Conservation (phyloP, 768 basidiomycete species). For the Pleurotus pulmonarius region DNA sequence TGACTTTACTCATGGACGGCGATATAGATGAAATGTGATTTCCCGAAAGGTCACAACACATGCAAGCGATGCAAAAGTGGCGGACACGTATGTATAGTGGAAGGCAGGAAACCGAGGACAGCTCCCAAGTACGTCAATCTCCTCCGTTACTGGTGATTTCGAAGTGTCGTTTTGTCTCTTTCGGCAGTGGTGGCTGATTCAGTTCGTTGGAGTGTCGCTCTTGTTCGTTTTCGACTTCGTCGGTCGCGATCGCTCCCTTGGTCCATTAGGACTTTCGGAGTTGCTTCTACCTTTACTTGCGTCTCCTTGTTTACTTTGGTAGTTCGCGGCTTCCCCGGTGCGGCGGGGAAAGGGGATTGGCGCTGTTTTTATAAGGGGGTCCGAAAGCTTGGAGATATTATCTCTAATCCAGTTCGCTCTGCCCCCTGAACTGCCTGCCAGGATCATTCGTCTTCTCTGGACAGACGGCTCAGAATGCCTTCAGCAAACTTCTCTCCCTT, state of each 20-base stretch:
- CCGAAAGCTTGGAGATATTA: neutral
- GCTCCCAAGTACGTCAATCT: slow-evolving; percentile 71
- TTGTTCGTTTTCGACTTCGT: slow-evolving; percentile 9
- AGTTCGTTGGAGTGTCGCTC: neutral
- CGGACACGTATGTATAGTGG: slow-evolving; percentile 78
- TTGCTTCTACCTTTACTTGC: neutral
- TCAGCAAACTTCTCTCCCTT: slow-evolving; percentile 21
- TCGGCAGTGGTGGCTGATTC: neutral
- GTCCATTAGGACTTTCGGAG: neutral
- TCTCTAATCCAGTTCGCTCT: slow-evolving; percentile 12
- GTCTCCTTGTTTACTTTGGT: slow-evolving; percentile 4
- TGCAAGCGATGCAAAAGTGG: slow-evolving; percentile 74
- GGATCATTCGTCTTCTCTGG: slow-evolving; percentile 10
- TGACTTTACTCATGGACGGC: slow-evolving; percentile 11
- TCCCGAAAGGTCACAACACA: slow-evolving; percentile 67
- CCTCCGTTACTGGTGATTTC: slow-evolving; percentile 13
- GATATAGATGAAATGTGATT: slow-evolving; percentile 81
- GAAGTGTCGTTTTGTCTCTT: slow-evolving; percentile 4
- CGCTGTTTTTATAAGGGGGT: slow-evolving; percentile 3
- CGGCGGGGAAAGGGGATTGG: neutral
- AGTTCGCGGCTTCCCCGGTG: slow-evolving; percentile 1
- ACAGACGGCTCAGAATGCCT: slow-evolving; percentile 3
- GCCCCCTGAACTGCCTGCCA: slow-evolving; percentile 17
- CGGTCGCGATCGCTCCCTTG: neutral
- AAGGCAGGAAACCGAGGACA: slow-evolving; percentile 74